Percentiles rank a stretch among this genome's conserved stretches.
phyloP scores from a whole-genome alignment of 2,329 filamentous ascomycete species.

The Aspergillus terreus region DNA sequence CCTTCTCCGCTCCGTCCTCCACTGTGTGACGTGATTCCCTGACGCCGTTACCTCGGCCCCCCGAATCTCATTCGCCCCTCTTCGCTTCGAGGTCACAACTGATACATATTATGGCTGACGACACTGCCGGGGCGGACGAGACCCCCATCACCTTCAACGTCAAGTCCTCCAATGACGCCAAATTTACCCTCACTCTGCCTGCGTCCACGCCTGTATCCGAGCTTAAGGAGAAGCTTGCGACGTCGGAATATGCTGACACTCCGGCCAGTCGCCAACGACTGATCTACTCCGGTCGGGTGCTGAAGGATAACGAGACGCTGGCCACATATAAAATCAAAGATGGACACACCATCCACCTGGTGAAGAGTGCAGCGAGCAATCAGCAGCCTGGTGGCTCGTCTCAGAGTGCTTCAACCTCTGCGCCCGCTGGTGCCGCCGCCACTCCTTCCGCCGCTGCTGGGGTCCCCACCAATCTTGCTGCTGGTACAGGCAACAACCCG shows the following conservation, averaged over 20 bases:
- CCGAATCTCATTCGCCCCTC: constrained; percentile 8
- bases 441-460: constrained; percentile 34
- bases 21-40: constrained; percentile 11
- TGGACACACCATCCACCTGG: constrained; percentile 92
- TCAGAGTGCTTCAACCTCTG: constrained; percentile 41
- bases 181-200: constrained; percentile 76
- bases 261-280: constrained; percentile 85
- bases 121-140: constrained; percentile 53
- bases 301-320: constrained; percentile 90
- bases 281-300: constrained; percentile 94
- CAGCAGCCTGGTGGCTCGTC: constrained; percentile 55
- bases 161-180: constrained; percentile 90
- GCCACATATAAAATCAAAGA: constrained; percentile 90
- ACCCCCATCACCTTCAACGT: constrained; percentile 90
- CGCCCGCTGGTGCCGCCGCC: constrained; percentile 29
- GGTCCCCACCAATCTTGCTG: constrained; percentile 47
- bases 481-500: constrained; percentile 71
- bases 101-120: constrained; percentile 36
- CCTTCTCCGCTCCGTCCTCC: neutral
- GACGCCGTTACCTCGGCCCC: constrained; percentile 3
- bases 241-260: constrained; percentile 77
- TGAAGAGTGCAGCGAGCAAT: constrained; percentile 94
- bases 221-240: constrained; percentile 83
- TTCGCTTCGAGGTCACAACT: constrained; percentile 4
- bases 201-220: constrained; percentile 74